Conservation (phyloP, 257 asterid species). For the Rhazya stricta region DNA sequence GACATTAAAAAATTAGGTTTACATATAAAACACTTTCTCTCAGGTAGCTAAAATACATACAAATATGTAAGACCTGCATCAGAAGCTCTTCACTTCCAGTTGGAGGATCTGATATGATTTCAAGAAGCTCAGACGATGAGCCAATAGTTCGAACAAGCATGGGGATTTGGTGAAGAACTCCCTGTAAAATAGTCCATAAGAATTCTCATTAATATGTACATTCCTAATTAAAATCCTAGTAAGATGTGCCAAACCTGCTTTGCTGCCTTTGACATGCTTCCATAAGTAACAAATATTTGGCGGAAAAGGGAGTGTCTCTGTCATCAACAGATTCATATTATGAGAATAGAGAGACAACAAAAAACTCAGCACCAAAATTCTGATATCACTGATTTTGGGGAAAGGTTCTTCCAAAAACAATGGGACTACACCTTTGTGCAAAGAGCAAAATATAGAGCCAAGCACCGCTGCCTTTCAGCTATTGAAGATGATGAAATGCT, state of each 20-base stretch:
- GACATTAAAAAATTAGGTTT: slow-evolving; percentile 25
- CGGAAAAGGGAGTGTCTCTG: slow-evolving; percentile 91
- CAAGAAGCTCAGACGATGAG: slow-evolving; percentile 74
- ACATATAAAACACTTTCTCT: slow-evolving; percentile 22
- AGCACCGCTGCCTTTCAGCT: slow-evolving; percentile 76
- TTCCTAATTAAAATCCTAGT: neutral
- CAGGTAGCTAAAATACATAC: slow-evolving; percentile 15
- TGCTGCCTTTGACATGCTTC: slow-evolving; percentile 50
- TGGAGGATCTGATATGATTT: slow-evolving; percentile 72
- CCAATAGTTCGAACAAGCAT: slow-evolving; percentile 93
- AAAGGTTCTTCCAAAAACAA: neutral
- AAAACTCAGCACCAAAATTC: neutral
- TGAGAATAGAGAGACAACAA: neutral
- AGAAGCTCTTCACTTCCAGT: slow-evolving; percentile 77
- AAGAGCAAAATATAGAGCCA: slow-evolving; percentile 88
- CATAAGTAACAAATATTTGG: slow-evolving; percentile 63
- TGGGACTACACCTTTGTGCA: slow-evolving; percentile 72
- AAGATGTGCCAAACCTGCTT: slow-evolving; percentile 64
- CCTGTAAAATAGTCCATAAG: slow-evolving; percentile 48
- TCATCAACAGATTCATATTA: slow-evolving; percentile 20
- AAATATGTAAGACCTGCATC: slow-evolving; percentile 49
- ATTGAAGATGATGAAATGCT: slow-evolving; percentile 42
- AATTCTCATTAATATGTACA: neutral
- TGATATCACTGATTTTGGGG: neutral
- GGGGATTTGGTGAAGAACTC: slow-evolving; percentile 78